Evolutionary conservation across 2,329 filamentous ascomycete species (phyloP).

Genomic region (Cladosporium sp.): DNA sequence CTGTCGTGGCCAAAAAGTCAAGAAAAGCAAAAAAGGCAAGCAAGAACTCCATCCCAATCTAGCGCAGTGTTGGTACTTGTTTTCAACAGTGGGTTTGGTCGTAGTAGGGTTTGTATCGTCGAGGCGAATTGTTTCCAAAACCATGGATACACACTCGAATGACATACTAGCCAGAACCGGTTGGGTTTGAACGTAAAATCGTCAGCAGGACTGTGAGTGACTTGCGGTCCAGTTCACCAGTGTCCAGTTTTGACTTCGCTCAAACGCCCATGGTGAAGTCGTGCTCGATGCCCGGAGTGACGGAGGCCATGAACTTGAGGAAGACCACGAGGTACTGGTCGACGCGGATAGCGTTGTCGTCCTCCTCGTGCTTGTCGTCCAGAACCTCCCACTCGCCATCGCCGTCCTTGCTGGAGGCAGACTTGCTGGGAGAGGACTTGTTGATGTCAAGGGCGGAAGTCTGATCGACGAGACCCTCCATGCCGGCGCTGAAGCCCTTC

Average conservation of each 20-base stretch:
- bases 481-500: slow-evolving; percentile 59
- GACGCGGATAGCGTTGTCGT: slow-evolving; percentile 74
- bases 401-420: slow-evolving; percentile 45
- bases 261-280: slow-evolving; percentile 96
- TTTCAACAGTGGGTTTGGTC: not conserved
- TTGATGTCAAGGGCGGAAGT: slow-evolving; percentile 60
- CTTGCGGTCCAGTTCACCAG: slow-evolving; percentile 24
- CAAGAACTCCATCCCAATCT: not conserved
- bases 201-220: slow-evolving; percentile 31
- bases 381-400: slow-evolving; percentile 66
- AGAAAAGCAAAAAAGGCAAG: not conserved
- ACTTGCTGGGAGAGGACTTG: slow-evolving; percentile 48
- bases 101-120: not conserved
- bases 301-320: slow-evolving; percentile 72
- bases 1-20: not conserved
- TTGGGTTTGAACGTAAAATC: slow-evolving; percentile 35
- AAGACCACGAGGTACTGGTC: slow-evolving; percentile 88
- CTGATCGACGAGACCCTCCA: slow-evolving; percentile 86
- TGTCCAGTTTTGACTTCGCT: slow-evolving; percentile 32
- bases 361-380: slow-evolving; percentile 57
- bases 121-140: not conserved
- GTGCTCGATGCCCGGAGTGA: slow-evolving; percentile 95
- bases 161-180: slow-evolving; percentile 23
- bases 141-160: not conserved
- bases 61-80: not conserved